These are phyloP conservation scores for Amaranthus palmeri DNA, from an alignment of 148 eudicot species.

Conservation along the genomic window DNA sequence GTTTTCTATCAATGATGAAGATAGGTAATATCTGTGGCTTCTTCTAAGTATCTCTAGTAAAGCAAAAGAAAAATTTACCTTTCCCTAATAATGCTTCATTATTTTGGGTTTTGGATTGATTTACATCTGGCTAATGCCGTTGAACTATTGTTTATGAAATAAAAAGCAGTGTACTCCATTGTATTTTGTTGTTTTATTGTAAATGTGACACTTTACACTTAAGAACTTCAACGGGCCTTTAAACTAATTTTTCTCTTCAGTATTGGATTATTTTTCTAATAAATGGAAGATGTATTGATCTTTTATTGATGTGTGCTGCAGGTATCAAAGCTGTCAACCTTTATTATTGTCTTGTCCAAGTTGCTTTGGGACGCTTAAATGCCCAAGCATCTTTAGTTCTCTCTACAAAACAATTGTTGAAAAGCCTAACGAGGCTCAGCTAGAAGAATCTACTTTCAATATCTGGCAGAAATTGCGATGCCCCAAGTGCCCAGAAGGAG, in stretches of 20 bases:
- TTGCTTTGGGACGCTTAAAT: slow-evolving; percentile 69
- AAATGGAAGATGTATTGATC: not conserved
- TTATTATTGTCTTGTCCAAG: slow-evolving; percentile 71
- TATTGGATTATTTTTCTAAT: slow-evolving; percentile 1
- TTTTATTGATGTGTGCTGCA: slow-evolving; percentile 36
- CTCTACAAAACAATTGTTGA: slow-evolving; percentile 38
- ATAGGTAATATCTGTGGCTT: slow-evolving; percentile 46
- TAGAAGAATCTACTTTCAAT: slow-evolving; percentile 30
- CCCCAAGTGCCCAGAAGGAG: slow-evolving; percentile 79
- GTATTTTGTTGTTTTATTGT: not conserved
- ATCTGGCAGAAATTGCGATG: slow-evolving; percentile 69
- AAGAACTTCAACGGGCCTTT: not conserved
- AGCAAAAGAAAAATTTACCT: not conserved
- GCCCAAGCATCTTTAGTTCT: slow-evolving; percentile 67
- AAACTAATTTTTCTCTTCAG: slow-evolving; percentile 1
- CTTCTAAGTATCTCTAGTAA: not conserved
- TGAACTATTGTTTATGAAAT: not conserved
- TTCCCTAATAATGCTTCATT: not conserved
- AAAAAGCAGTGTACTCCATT: not conserved
- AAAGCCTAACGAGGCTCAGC: slow-evolving; percentile 39
- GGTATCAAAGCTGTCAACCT: slow-evolving; percentile 83
- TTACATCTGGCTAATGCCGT: not conserved
- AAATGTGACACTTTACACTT: too few relatives aligned
- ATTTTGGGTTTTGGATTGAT: not conserved
- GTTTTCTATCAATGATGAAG: slow-evolving; percentile 63